Conservation (phyloP, 208 protist species). For the Tritrichomonas musculus region DNA sequence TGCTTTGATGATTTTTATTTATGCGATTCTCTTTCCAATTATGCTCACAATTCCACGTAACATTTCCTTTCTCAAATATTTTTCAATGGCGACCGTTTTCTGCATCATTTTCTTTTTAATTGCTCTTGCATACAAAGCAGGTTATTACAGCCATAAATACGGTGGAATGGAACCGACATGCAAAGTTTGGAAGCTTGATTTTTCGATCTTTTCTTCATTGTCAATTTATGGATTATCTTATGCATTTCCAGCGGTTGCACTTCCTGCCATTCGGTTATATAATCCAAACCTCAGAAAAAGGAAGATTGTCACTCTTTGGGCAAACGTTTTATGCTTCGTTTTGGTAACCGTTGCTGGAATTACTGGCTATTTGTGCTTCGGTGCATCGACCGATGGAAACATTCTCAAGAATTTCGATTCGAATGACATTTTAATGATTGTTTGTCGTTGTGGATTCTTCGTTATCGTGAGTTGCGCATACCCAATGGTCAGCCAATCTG, state of each 20-base stretch:
- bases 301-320: not conserved
- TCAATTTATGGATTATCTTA: not conserved
- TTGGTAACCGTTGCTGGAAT: not conserved
- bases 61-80: not conserved
- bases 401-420: not conserved
- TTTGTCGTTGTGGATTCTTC: not conserved
- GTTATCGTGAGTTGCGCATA: not conserved
- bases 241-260: not conserved
- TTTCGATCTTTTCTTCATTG: not conserved
- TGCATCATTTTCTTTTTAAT: not conserved
- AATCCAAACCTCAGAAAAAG: not conserved
- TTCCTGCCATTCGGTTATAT: not conserved
- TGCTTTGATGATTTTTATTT: not conserved
- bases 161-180: not conserved
- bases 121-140: not conserved
- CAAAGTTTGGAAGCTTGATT: not conserved
- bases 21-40: not conserved
- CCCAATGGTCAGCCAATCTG: not conserved
- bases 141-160: not conserved
- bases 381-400: not conserved
- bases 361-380: not conserved
- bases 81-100: not conserved
- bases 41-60: not conserved
- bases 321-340: not conserved
- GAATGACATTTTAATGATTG: not conserved